Evolutionary conservation across 345 rosid species (phyloP), one percentile per base, ranked within the genome.

Genomic region (Boechera stricta): DNA sequence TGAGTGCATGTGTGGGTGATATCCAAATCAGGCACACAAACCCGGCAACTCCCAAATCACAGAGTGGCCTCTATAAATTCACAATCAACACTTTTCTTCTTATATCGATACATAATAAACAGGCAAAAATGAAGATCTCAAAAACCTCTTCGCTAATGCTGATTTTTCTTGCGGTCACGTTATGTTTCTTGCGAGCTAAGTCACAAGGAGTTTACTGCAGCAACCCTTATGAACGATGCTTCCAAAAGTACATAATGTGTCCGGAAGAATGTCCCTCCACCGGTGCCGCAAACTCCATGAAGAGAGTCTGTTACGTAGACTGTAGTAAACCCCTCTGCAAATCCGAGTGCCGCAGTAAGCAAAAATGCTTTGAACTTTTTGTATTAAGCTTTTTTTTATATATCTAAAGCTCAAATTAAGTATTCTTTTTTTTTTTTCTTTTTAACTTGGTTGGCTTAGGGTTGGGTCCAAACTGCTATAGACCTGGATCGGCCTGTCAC

Each of bases 401-500:
- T 48, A 49, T 18, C 24, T 67, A 21, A 35, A 21, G 8, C 72
- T 67, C 6, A 51, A 6, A 1, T 7, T 6, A 36, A 35, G 36
- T 52, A 13, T 7, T 51, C 6, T 0, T 28, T 7, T 7, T 41
- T 41, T 29, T 21, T 21, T 21, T 21, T 21, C 2, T 0, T 48
- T 4, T 39, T 31, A 63, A 42, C 16, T 24, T 10, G 65, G 26
- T n/a, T 41, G 6, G 24, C 15, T 15, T 44, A 55, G 42, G 41
- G 26, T 24, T 42, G 29, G 13, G 41, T 26, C 82, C 84, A 7
- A 80, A 83, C 72, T 82, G 84, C 44, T 54, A 84, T 52, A 77
- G 64, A 53, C 86, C 86, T 29, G 91, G 86, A 61, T 67, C 90
- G 15, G 88, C 84, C 3, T 87, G 87, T 65, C 49, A 69, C 31